Evolutionary conservation across 2,329 filamentous ascomycete species (phyloP), one percentile per base, ranked within the genome.

Genomic region (Clonostachys byssicola): DNA sequence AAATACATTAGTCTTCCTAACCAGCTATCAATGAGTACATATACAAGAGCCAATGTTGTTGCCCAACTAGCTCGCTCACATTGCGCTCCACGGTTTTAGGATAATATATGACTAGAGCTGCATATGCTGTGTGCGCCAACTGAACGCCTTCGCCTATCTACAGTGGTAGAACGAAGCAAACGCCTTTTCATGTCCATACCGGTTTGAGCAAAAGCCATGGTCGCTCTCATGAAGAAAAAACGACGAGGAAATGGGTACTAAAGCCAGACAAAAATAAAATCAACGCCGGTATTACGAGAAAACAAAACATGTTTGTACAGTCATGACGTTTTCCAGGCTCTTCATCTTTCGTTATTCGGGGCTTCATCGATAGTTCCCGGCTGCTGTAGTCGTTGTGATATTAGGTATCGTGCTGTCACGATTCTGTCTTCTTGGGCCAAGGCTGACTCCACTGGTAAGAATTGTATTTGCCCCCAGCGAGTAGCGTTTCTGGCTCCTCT

Each of bases 371-470:
- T 75, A 77, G 48, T 64, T 60, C 52, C 69, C 65, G 13, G 68
- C 56, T 35, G 70, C 64, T 35, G 69, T 62, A 48, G 68, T 63
- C 16, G 67, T 63, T 33, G 74, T 69, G 41, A 47, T 52, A 40
- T 59, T 50, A 16, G 55, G 52, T 44, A 58, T 54, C 47, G 64
- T 65, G 53, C 68, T 72, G 47, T 73, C 71, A 46, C 75, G 70
- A 44, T 68, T 70, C 18, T 63, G 60, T 45, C 68, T 58, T 54
- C 71, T 62, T 39, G 62, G 62, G 51, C 65, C 72, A 46, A 78
- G 58, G 54, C 74, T 81, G 50, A 66, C 67, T 6, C 68, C 65
- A 48, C 77, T 69, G 49, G 63, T 66, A 35, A 75, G 59, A 49
- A 71, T 54, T 7, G 67, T 59, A 13, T 63, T 62, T 45, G 72